A percentile compares a stretch with the other conserved stretches of the same genome.
Evolutionary conservation across 2,329 filamentous ascomycete genomes (phyloP).

Genomic region (Aspergillus vadensis): DNA sequence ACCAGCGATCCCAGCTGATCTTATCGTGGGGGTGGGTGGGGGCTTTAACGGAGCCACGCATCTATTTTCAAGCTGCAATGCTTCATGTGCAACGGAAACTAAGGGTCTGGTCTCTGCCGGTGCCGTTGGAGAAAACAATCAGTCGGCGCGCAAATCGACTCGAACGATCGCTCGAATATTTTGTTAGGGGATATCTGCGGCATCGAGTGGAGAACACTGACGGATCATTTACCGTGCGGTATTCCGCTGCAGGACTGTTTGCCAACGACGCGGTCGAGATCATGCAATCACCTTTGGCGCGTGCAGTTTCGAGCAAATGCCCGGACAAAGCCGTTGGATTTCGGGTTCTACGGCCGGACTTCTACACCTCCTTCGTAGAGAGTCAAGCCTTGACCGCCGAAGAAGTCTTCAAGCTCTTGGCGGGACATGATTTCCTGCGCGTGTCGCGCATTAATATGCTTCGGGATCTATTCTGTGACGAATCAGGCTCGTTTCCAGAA

Average conservation of each 20-base stretch:
- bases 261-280: not conserved
- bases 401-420: not conserved
- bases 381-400: not conserved
- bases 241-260: not conserved
- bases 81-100: not conserved
- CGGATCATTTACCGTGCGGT: not conserved
- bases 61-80: not conserved
- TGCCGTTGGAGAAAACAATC: not conserved
- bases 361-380: not conserved
- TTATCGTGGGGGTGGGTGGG: constrained; percentile 4
- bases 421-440: not conserved
- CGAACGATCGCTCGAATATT: not conserved
- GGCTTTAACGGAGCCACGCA: constrained; percentile 1
- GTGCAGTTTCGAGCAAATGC: not conserved
- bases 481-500: not conserved
- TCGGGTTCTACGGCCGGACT: not conserved
- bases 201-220: not conserved
- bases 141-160: not conserved
- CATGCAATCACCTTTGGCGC: not conserved
- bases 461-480: not conserved
- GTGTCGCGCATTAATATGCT: not conserved
- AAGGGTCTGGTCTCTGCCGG: not conserved
- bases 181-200: constrained; percentile 1
- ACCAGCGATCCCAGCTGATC: not conserved
- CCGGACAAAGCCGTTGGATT: not conserved